Conservation (phyloP, 208 protist species). For the Wallacemonas collosoma region DNA sequence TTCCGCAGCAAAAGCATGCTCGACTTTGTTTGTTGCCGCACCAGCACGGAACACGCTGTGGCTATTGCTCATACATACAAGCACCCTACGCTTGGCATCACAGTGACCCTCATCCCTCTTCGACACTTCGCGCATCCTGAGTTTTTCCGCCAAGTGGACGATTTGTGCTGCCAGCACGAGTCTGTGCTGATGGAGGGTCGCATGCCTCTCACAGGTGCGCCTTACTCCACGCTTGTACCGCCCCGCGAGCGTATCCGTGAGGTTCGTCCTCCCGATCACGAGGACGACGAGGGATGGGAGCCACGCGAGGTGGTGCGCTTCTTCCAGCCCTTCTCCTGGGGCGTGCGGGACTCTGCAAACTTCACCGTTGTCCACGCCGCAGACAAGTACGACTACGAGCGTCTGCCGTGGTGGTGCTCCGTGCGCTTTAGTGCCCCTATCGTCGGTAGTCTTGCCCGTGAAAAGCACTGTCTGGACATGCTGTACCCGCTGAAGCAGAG, state of each 20-base stretch:
- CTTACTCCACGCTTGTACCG: constrained; percentile 76
- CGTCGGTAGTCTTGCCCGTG: constrained; percentile 62
- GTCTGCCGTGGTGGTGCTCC: constrained; percentile 78
- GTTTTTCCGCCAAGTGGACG: constrained; percentile 84
- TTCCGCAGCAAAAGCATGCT: constrained; percentile 52
- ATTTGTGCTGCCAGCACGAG: constrained; percentile 75
- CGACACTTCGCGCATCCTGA: constrained; percentile 80
- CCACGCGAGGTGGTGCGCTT: constrained; percentile 69
- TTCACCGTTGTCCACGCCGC: constrained; percentile 86
- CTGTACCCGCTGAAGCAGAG: constrained; percentile 53
- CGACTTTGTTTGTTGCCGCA: constrained; percentile 62
- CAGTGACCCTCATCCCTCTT: constrained; percentile 79
- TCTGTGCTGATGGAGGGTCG: constrained; percentile 89
- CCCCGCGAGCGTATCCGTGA: constrained; percentile 31
- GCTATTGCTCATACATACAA: constrained; percentile 75
- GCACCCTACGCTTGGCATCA: constrained; percentile 38
- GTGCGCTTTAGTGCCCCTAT: constrained; percentile 77
- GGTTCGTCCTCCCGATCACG: constrained; percentile 49
- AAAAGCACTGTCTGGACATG: constrained; percentile 86
- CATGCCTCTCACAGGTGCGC: constrained; percentile 54
- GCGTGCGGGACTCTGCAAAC: constrained; percentile 67
- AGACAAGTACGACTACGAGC: constrained; percentile 87
- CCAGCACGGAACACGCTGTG: constrained; percentile 26
- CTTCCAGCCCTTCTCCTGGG: constrained; percentile 90
- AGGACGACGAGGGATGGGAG: constrained; percentile 88